phyloP scores from a whole-genome alignment of 768 basidiomycete species.

The Cystoderma amianthinum region DNA sequence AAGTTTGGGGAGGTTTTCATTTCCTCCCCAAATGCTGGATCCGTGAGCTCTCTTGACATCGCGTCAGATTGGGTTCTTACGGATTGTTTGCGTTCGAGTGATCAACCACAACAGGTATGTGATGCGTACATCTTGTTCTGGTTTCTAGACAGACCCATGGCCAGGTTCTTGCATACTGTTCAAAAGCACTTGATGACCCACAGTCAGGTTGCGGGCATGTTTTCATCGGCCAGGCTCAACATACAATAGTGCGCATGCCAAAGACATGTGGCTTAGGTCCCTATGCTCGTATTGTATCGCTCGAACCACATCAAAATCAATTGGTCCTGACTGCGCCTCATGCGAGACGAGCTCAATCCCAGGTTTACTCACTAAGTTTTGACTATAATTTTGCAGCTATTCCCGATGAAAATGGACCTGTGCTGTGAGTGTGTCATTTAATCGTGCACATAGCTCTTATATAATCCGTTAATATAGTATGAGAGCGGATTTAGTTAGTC shows the following conservation, averaged over 20 bases:
- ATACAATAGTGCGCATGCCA: slow-evolving; percentile 15
- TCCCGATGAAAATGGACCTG: slow-evolving; percentile 9
- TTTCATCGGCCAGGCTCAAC: slow-evolving; percentile 12
- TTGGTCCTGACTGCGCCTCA: slow-evolving; percentile 6
- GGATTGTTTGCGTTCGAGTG: slow-evolving; percentile 9
- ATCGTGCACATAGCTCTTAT: no score
- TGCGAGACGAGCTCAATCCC: slow-evolving; percentile 3
- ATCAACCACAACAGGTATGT: slow-evolving; percentile 11
- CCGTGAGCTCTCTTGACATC: slow-evolving; percentile 10
- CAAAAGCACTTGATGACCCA: slow-evolving; percentile 7
- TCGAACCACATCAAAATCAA: slow-evolving; percentile 11
- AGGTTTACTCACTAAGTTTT: slow-evolving; percentile 8
- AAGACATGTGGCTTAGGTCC: slow-evolving; percentile 15
- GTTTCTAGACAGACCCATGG: neutral
- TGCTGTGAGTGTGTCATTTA: slow-evolving; percentile 7
- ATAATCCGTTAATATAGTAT: neutral
- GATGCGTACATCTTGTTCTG: neutral
- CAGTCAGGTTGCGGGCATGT: slow-evolving; percentile 14
- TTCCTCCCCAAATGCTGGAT: slow-evolving; percentile 14
- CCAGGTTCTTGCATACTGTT: slow-evolving; percentile 16
- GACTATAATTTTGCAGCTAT: slow-evolving; percentile 11
- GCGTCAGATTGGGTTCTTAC: slow-evolving; percentile 13
- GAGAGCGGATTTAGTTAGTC: slow-evolving; percentile 1
- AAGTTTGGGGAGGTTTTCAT: slow-evolving; percentile 11
- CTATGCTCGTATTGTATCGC: slow-evolving; percentile 14